These are phyloP conservation scores for Blumeria hordei DNA, from an alignment of 2,329 filamentous ascomycete species.

Conservation along the genomic window DNA sequence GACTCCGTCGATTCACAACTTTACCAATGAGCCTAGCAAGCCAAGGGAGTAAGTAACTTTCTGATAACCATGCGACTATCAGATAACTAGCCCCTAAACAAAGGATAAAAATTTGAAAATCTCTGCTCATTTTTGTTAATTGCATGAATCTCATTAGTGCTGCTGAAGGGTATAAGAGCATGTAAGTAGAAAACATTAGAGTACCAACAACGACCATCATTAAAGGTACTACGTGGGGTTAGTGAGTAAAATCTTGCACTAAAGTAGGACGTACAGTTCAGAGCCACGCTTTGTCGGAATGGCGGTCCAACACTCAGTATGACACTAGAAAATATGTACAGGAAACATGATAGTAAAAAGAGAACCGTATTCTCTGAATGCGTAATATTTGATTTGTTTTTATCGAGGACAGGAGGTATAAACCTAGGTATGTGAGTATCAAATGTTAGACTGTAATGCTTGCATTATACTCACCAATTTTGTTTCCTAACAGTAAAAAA, in stretches of 20 bases:
- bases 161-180: constrained; percentile 50
- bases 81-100: constrained; percentile 47
- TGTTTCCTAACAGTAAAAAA: constrained; percentile 56
- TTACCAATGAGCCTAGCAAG: constrained; percentile 44
- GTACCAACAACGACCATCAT: constrained; percentile 49
- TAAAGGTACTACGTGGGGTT: constrained; percentile 42
- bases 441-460: not conserved
- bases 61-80: constrained; percentile 40
- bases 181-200: constrained; percentile 45
- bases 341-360: constrained; percentile 77
- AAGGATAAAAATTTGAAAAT: constrained; percentile 53
- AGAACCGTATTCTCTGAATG: constrained; percentile 88
- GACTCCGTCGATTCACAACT: constrained; percentile 20
- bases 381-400: constrained; percentile 58
- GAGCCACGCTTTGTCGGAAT: constrained; percentile 55
- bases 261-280: constrained; percentile 39
- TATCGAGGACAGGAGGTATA: constrained; percentile 52
- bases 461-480: constrained; percentile 35
- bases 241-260: constrained; percentile 1
- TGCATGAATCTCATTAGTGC: constrained; percentile 61
- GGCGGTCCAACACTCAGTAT: constrained; percentile 80
- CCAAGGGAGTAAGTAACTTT: constrained; percentile 43
- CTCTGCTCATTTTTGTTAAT: constrained; percentile 47
- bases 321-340: constrained; percentile 78
- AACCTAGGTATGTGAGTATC: constrained; percentile 26